phyloP scores from a whole-genome alignment of 106 monocot species.

The Allium sativum region DNA sequence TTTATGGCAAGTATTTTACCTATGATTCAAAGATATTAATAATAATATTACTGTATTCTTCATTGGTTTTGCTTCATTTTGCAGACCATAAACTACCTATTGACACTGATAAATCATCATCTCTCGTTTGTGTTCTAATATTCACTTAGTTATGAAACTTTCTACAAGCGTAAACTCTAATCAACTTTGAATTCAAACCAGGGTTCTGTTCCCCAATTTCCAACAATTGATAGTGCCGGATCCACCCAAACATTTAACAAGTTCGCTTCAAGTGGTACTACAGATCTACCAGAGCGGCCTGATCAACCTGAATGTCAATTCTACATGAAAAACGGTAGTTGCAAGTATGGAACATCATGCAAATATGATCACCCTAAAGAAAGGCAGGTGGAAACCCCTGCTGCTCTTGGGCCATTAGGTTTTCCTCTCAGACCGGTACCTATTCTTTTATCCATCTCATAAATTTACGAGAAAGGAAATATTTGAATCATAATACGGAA shows the following conservation, averaged over 20 bases:
- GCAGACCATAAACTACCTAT: neutral
- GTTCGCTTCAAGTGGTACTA: slow-evolving; percentile 11
- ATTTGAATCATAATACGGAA: no score
- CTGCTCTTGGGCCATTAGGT: slow-evolving; percentile 44
- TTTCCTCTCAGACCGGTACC: slow-evolving; percentile 78
- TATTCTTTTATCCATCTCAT: neutral
- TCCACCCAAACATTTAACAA: slow-evolving; percentile 16
- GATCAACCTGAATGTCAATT: slow-evolving; percentile 77
- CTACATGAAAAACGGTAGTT: slow-evolving; percentile 62
- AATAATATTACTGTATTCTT: neutral
- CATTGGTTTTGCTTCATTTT: neutral
- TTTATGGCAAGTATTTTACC: no score
- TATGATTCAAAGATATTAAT: no score
- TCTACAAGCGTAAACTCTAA: neutral
- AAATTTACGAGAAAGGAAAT: neutral
- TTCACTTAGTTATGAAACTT: neutral
- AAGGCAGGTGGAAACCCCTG: slow-evolving; percentile 10
- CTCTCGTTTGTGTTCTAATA: neutral
- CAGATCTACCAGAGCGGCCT: slow-evolving; percentile 47
- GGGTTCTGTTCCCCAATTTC: slow-evolving; percentile 20
- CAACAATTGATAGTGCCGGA: slow-evolving; percentile 21
- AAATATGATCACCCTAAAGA: slow-evolving; percentile 73
- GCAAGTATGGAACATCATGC: slow-evolving; percentile 70
- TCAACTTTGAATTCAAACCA: slow-evolving; percentile 3
- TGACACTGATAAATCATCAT: neutral